phyloP scores from a whole-genome alignment of 352 stramenopile genomes.

The Phytophthora constricta region DNA sequence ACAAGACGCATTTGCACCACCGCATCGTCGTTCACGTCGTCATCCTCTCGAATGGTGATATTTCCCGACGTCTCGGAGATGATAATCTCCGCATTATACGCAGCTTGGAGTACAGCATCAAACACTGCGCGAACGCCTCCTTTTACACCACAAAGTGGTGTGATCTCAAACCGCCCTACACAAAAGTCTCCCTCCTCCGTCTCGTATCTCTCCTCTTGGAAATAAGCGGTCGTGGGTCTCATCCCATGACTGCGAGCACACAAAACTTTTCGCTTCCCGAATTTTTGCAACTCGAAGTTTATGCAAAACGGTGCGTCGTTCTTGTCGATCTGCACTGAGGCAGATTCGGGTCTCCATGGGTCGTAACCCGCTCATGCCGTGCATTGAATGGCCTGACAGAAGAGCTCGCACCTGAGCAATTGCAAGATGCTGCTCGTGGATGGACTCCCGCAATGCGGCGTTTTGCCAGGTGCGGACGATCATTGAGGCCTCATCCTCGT shows the following conservation, averaged over 20 bases:
- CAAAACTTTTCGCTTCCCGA: constrained; percentile 37
- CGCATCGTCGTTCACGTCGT: constrained; percentile 25
- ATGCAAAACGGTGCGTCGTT: constrained; percentile 30
- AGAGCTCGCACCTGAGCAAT: constrained; percentile 8
- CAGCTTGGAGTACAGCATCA: constrained; percentile 25
- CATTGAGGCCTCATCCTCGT: background rate
- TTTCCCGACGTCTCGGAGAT: constrained; percentile 35
- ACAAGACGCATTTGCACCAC: constrained; percentile 33
- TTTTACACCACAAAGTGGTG: constrained; percentile 13
- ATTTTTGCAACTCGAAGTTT: constrained; percentile 47
- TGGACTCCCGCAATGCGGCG: constrained; percentile 1
- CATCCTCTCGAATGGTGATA: constrained; percentile 42
- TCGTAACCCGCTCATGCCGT: constrained; percentile 8
- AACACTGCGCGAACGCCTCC: constrained; percentile 30
- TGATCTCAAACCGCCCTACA: constrained; percentile 51
- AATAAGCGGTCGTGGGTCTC: constrained; percentile 31
- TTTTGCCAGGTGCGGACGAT: constrained; percentile 5
- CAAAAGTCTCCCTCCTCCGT: constrained; percentile 45
- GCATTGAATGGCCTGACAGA: constrained; percentile 4
- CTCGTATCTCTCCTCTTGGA: constrained; percentile 40
- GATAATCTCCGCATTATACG: constrained; percentile 43
- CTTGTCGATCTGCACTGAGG: constrained; percentile 23
- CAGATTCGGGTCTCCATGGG: constrained; percentile 50
- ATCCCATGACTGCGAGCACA: constrained; percentile 46
- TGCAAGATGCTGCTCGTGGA: constrained; percentile 27